phyloP scores from a whole-genome alignment of 129 eudicot species.

The Calendula officinalis region DNA sequence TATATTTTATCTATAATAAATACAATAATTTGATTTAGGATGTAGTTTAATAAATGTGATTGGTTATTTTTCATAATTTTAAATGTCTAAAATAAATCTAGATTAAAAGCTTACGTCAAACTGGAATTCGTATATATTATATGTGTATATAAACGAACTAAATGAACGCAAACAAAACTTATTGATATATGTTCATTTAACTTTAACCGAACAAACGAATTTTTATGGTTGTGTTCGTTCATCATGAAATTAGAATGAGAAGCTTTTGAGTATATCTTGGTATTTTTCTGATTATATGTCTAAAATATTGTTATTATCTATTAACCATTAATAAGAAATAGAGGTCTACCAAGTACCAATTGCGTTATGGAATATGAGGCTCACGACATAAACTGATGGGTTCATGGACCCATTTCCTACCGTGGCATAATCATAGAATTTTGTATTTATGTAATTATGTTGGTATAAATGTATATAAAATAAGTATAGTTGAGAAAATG shows the following conservation, averaged over 20 bases:
- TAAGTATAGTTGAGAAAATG: slow-evolving; percentile 27
- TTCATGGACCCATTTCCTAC: slow-evolving; percentile 25
- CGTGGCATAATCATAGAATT: slow-evolving; percentile 13
- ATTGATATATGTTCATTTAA: too few relatives aligned
- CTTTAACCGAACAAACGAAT: background rate
- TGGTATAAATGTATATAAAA: background rate
- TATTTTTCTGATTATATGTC: background rate
- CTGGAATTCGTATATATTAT: too few relatives aligned
- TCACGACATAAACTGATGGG: background rate
- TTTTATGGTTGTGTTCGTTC: background rate
- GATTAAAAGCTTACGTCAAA: too few relatives aligned
- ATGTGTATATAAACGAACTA: too few relatives aligned
- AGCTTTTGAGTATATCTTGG: background rate
- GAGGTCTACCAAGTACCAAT: slow-evolving; percentile 14
- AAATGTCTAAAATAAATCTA: too few relatives aligned
- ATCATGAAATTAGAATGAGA: background rate
- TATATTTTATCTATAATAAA: too few relatives aligned
- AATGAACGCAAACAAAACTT: too few relatives aligned
- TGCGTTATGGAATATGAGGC: slow-evolving; percentile 3
- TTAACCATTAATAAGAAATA: background rate
- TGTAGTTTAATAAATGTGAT: too few relatives aligned
- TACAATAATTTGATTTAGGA: too few relatives aligned
- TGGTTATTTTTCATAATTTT: too few relatives aligned
- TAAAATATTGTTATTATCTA: background rate
- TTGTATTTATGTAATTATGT: slow-evolving; percentile 1